Evolutionary conservation across 352 stramenopile genomes (phyloP), one percentile per base, ranked within the genome.

Genomic region (Phytopythium ostracodes): DNA sequence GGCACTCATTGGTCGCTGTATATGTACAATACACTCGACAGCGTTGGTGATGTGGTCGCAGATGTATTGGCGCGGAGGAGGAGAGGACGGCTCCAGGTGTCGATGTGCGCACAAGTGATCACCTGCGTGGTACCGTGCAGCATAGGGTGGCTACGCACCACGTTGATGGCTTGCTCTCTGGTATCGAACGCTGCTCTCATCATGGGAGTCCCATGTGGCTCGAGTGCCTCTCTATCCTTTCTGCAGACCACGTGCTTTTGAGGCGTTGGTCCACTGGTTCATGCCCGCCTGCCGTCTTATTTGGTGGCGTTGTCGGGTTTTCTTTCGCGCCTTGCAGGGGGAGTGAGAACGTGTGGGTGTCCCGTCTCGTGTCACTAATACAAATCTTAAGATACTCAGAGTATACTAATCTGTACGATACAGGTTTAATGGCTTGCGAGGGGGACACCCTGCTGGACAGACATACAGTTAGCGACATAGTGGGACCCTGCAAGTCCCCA

Each of bases 391-490:
- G 17, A 9, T 44, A 20, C n/a, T 22, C 15, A 44, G 40, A 44
- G 0, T 44, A 8, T 17, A 7, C 20, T 51, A 51, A 12, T n/a
- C 44, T 5, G 44, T 51, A 27, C 10, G 22, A 31, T 51, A 51
- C 44, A 51, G 22, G 4, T 27, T 31, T 31, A 18, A 8, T 18
- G 22, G 4, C 2, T 49, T 20, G 8, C 10, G 42, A 0, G 11
- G 42, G 20, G 33, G 33, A 38, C 33, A 38, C 33, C 33, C 42
- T 25, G 42, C 5, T 25, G 42, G 42, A 49, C 42, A n/a, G 22
- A 51, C 44, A 51, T 51, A 51, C 44, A 51, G 44, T 51, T 51
- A 25, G 20, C 44, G 44, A 51, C 44, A 51, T 31, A 51, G 44
- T 51, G 44, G 44, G n/a, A 51, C 3, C 2, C 12, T 25, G 4